These are phyloP conservation scores for Serendipita indica DNA, from an alignment of 768 basidiomycete genomes.

Conservation along the genomic window DNA sequence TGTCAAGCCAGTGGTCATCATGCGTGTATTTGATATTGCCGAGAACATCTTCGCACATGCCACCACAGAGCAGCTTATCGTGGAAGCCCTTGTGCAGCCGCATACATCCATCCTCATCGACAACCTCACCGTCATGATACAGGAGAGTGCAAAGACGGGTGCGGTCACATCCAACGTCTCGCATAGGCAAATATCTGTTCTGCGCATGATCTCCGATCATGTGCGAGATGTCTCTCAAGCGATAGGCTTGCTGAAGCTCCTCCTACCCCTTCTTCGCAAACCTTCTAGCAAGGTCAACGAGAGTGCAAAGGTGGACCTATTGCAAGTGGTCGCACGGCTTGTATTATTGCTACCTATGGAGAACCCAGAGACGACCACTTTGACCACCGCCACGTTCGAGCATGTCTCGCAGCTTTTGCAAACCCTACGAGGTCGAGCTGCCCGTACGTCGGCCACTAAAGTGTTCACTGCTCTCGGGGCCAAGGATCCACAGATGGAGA, in stretches of 20 bases:
- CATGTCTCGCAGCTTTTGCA: conserved; percentile 69
- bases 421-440: conserved; percentile 50
- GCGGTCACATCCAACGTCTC: conserved; percentile 35
- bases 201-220: conserved; percentile 67
- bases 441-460: conserved; percentile 41
- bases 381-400: conserved; percentile 41
- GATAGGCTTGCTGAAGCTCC: conserved; percentile 49
- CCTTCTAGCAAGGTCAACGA: conserved; percentile 66
- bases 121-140: conserved; percentile 55
- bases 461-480: conserved; percentile 14
- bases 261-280: conserved; percentile 66
- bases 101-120: conserved; percentile 56
- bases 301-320: conserved; percentile 68
- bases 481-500: conserved; percentile 32
- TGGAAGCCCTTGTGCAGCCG: conserved; percentile 45
- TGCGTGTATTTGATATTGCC: conserved; percentile 71
- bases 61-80: conserved; percentile 37
- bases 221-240: conserved; percentile 59
- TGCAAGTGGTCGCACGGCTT: conserved; percentile 52
- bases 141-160: conserved; percentile 39
- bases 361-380: conserved; percentile 27
- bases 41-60: conserved; percentile 43
- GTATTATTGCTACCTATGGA: conserved; percentile 56
- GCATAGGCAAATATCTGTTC: conserved; percentile 67
- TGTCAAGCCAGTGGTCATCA: conserved; percentile 75